Conservation (phyloP, 768 basidiomycete species). For the Clavaria fumosa region DNA sequence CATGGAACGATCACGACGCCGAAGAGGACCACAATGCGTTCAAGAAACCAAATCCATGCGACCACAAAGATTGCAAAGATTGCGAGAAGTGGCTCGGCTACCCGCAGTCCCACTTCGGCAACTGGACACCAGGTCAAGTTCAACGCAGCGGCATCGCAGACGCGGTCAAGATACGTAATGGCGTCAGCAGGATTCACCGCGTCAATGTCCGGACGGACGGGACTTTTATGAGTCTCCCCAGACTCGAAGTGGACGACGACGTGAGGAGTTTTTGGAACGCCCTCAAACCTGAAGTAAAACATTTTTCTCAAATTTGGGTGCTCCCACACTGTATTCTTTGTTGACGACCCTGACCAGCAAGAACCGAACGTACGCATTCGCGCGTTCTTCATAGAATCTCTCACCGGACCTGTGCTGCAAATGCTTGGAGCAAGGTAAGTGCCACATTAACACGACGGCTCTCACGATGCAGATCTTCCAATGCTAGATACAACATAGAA, state of each 20-base stretch:
- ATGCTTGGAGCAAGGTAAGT: conserved; percentile 24
- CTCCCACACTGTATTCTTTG: not conserved
- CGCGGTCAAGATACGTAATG: conserved; percentile 4
- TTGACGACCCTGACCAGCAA: conserved; percentile 8
- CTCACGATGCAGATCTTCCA: not conserved
- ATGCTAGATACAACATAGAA: conserved; percentile 24
- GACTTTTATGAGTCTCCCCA: no score
- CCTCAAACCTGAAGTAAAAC: conserved; percentile 14
- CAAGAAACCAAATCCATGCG: no score
- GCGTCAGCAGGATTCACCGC: conserved; percentile 5
- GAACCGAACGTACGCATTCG: conserved; percentile 16
- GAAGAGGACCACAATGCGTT: no score
- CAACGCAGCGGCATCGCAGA: conserved; percentile 19
- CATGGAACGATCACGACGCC: no score
- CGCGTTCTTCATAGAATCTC: conserved; percentile 23
- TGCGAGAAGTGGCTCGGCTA: conserved; percentile 19
- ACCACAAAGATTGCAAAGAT: conserved; percentile 5
- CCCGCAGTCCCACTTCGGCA: conserved; percentile 26
- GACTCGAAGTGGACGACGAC: no score
- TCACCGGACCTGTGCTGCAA: conserved; percentile 18
- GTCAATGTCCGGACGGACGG: conserved; percentile 6
- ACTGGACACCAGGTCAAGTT: conserved; percentile 26
- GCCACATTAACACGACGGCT: not conserved
- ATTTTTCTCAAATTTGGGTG: not conserved
- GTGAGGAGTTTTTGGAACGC: conserved; percentile 17